Conservation (phyloP, 768 basidiomycete genomes). For the Suillus luteus region DNA sequence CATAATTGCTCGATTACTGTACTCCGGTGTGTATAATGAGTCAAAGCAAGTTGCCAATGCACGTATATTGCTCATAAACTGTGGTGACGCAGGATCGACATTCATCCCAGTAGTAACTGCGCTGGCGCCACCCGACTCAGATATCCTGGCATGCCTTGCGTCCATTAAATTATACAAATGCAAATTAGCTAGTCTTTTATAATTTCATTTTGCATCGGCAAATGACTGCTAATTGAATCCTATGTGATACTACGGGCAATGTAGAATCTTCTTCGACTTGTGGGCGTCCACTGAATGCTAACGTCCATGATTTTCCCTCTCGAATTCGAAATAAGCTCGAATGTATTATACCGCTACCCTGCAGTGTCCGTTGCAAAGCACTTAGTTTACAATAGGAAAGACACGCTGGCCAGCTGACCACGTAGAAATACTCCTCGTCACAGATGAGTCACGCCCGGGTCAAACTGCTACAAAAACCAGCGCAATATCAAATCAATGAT, state of each 20-base stretch:
- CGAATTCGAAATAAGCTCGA: neutral
- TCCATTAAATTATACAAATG: too few species aligned
- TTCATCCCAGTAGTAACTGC: too few species aligned
- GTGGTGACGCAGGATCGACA: too few species aligned
- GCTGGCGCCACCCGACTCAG: too few species aligned
- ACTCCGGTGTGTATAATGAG: neutral
- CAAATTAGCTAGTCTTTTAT: too few species aligned
- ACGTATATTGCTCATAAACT: neutral
- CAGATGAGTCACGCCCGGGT: neutral
- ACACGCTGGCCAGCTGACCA: neutral
- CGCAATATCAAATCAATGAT: neutral
- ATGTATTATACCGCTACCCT: neutral
- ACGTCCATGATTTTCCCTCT: neutral
- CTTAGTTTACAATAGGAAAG: neutral
- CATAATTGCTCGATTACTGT: neutral
- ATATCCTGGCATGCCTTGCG: too few species aligned
- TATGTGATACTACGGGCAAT: too few species aligned
- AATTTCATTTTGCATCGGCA: too few species aligned
- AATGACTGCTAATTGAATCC: too few species aligned
- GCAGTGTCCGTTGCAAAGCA: neutral
- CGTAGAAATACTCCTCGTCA: neutral
- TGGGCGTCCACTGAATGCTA: too few species aligned
- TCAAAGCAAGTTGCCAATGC: neutral
- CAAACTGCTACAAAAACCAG: neutral
- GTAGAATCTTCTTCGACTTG: too few species aligned